These are phyloP conservation scores for Coccomyxa sp. DNA, from an alignment of 139 green algal genomes.

Conservation along the genomic window DNA sequence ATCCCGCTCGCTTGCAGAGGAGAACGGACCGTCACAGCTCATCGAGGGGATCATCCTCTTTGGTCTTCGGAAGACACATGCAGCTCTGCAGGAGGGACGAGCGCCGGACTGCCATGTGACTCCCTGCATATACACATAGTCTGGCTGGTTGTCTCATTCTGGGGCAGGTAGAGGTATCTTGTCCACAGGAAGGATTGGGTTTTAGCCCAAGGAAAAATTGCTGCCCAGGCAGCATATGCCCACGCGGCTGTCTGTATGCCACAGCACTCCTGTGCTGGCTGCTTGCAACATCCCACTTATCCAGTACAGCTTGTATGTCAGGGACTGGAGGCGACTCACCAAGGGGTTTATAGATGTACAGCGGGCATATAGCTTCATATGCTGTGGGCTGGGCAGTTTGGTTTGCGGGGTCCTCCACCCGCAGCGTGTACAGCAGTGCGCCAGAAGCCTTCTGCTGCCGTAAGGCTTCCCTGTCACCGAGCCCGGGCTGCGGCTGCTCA, in stretches of 20 bases:
- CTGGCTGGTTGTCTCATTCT: not conserved
- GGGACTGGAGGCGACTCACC: not conserved
- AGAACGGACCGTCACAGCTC: not conserved
- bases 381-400: constrained; percentile 1
- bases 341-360: not conserved
- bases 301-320: not conserved
- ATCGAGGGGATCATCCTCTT: not conserved
- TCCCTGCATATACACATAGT: not conserved
- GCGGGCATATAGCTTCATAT: not conserved
- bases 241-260: not conserved
- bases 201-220: not conserved
- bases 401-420: not conserved
- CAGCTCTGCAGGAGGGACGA: not conserved
- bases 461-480: not conserved
- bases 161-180: not conserved
- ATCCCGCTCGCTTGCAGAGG: too few species aligned
- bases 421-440: constrained; percentile 19
- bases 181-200: not conserved
- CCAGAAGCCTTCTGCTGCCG: not conserved
- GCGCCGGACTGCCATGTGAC: not conserved
- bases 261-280: not conserved
- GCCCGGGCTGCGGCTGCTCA: not conserved
- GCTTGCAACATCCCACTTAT: not conserved
- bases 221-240: not conserved
- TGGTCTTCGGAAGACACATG: not conserved